Base-by-base conservation (phyloP, 2,329 filamentous ascomycete genomes). In the Ceratocystis colombiana region DNA sequence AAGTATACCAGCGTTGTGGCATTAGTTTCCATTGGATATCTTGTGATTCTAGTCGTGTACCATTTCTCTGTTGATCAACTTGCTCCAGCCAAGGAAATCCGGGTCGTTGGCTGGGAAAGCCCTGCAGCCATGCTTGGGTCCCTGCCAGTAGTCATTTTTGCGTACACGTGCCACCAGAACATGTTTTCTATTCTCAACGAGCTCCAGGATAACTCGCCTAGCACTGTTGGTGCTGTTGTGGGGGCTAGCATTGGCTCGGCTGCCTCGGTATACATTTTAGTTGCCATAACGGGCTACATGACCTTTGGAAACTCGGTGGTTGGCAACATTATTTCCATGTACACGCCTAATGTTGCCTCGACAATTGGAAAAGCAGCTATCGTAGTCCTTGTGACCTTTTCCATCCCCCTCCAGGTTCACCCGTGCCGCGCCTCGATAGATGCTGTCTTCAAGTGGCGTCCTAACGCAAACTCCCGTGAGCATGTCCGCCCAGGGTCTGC, bases 121-220 rank as follows among this genome's bases (percentile, higher is more conserved):
- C 81, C 89, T 2, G 80, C 96, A 8, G 83, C 88, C 45, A 86
- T 88, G 5, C 79, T 99, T 64, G 90, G 90, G 71, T 92, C 89
- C 69, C 84, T 99, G 70, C 94, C 94, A 0, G 91, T 99, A 64
- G 92, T 97, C 66, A 90, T 99, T 1, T 99, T 99, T 79, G 94
- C 93, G n/a, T 99, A 97, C 75, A 99, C 94, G 1, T 99, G 94
- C 74, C 94, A 99, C 76, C 94, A 99, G 73, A 99, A 99, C 74
- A 99, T 99, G 94, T 99, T 99, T 75, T 96, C 93, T 10, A 96
- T 99, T 70, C 78, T 99, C 57, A 99, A 99, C 72, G 94, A 99
- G 76, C 90, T 99, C 70, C 82, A 84, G 67, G 87, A 96, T 73
- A 90, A 91, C 75, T 89, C 89, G 2, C 90, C 90, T 22, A 76